Evolutionary conservation across 192 early-diverging fungal species (phyloP).

Genomic region (Coemansia sp.): DNA sequence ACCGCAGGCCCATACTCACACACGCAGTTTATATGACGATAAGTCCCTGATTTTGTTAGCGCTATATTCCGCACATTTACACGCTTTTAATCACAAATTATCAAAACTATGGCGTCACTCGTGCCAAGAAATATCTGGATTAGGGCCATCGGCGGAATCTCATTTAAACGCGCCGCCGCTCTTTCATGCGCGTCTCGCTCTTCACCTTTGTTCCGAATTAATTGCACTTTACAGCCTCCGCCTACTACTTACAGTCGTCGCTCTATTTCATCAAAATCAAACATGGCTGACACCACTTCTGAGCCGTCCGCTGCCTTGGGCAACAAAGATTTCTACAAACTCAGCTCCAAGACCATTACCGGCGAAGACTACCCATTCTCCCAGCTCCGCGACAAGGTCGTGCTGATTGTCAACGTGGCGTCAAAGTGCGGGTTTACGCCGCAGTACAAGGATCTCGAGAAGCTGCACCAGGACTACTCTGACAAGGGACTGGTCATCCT

Average conservation of each 20-base stretch:
- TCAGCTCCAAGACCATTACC: constrained; percentile 53
- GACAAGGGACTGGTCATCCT: constrained; percentile 76
- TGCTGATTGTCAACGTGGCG: constrained; percentile 88
- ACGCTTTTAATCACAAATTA: constrained; percentile 5
- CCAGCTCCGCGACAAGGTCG: constrained; percentile 68
- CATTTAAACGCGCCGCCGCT: not conserved
- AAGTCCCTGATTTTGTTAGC: not conserved
- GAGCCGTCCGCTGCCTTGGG: not conserved
- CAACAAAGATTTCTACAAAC: constrained; percentile 56
- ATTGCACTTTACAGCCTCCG: not conserved
- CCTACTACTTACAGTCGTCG: not conserved
- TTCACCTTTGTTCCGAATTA: not conserved
- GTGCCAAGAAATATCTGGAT: not conserved
- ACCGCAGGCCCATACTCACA: not conserved
- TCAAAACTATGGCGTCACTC: not conserved
- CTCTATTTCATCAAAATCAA: constrained; percentile 6
- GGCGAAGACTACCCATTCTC: constrained; percentile 58
- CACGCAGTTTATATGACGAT: not conserved
- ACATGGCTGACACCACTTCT: constrained; percentile 13
- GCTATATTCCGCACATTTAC: not conserved
- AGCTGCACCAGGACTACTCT: constrained; percentile 65
- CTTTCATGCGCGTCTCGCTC: not conserved
- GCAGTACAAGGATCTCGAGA: constrained; percentile 73
- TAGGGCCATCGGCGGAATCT: not conserved
- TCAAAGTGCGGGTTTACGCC: constrained; percentile 86